Evolutionary conservation across 2,329 filamentous ascomycete genomes (phyloP).

Genomic region (Pseudogymnoascus sp.): DNA sequence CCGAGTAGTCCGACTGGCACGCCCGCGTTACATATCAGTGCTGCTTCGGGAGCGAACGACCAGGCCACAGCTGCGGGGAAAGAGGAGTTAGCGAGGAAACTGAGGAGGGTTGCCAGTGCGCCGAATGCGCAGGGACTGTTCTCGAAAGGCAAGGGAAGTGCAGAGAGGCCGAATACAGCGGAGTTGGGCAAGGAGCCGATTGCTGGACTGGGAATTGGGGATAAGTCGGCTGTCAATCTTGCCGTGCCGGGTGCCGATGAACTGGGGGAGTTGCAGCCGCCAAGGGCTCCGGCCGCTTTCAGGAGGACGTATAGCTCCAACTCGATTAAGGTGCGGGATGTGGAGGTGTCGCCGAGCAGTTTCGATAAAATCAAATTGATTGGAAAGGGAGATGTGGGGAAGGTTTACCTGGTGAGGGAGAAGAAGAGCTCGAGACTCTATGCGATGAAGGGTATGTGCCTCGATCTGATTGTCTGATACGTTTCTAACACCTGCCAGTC

Average conservation of each 20-base stretch:
- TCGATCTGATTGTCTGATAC: background rate
- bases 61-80: conserved; percentile 69
- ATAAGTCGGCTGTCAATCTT: conserved; percentile 34
- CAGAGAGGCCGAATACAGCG: conserved; percentile 70
- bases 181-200: conserved; percentile 79
- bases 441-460: conserved; percentile 84
- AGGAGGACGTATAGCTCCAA: conserved; percentile 96
- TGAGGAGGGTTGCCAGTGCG: conserved; percentile 89
- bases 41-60: conserved; percentile 54
- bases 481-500: conserved; percentile 51
- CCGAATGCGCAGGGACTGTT: conserved; percentile 96
- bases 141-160: conserved; percentile 45
- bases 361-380: conserved; percentile 99
- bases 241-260: conserved; percentile 37
- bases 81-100: conserved; percentile 85
- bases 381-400: conserved; percentile 96
- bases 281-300: conserved; percentile 66
- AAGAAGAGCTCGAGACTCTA: conserved; percentile 95
- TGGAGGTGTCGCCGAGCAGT: conserved; percentile 88
- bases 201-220: conserved; percentile 42
- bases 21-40: conserved; percentile 66
- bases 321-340: conserved; percentile 95
- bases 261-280: conserved; percentile 55
- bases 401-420: conserved; percentile 93
- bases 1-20: conserved; percentile 73